Evolutionary conservation across 768 basidiomycete genomes (phyloP).

Genomic region (Rhizopogon salebrosus): DNA sequence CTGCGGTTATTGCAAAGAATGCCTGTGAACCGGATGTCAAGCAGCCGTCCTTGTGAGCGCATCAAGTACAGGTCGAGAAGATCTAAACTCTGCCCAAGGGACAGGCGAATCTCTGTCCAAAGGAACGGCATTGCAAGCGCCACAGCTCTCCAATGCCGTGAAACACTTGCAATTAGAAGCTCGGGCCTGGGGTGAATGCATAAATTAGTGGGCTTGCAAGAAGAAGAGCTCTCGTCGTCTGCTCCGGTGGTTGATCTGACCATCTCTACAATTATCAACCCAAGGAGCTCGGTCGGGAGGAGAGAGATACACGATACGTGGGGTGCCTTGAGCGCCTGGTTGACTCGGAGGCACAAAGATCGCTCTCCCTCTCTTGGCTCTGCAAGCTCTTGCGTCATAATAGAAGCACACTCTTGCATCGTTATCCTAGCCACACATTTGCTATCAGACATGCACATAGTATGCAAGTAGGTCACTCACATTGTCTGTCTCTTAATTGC

Average conservation of each 20-base stretch:
- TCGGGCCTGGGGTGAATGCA: conserved; percentile 12
- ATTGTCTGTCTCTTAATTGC: background rate
- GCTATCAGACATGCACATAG: background rate
- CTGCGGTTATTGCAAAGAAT: conserved; percentile 14
- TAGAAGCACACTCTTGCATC: conserved; percentile 2
- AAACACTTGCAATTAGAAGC: conserved; percentile 37
- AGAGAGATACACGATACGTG: conserved; percentile 9
- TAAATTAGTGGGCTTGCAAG: background rate
- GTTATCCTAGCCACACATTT: background rate
- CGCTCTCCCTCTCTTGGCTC: conserved; percentile 15
- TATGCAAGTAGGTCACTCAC: background rate
- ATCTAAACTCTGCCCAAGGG: conserved; percentile 21
- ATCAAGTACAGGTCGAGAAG: conserved; percentile 21
- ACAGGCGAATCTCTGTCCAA: conserved; percentile 31
- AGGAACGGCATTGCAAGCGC: conserved; percentile 33
- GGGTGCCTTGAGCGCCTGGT: conserved; percentile 4
- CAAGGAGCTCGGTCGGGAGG: conserved; percentile 22
- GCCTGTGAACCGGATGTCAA: conserved; percentile 17
- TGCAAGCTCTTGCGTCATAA: conserved; percentile 11
- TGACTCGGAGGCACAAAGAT: conserved; percentile 9
- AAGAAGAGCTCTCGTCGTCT: background rate
- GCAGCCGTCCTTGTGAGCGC: conserved; percentile 21
- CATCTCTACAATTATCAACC: conserved; percentile 20
- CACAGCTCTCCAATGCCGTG: conserved; percentile 36
- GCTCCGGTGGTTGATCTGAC: conserved; percentile 3